Percentiles rank a stretch among this genome's conserved stretches.
phyloP scores from a whole-genome alignment of 1,284 basidiomycete genomes.

The Ceratobasidium papillatum region DNA sequence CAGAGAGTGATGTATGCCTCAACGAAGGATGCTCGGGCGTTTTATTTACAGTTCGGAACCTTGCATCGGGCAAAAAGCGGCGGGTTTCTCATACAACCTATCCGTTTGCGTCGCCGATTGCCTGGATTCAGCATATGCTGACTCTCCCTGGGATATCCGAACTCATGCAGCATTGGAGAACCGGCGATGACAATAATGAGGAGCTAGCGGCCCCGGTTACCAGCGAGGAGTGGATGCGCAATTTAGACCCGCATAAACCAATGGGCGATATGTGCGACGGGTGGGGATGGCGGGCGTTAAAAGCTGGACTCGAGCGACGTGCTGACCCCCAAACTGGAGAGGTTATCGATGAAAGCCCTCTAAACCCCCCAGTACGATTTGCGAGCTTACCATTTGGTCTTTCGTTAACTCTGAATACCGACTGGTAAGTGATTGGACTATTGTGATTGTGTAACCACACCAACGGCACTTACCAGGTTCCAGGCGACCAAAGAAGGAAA shows the following conservation, averaged over 20 bases:
- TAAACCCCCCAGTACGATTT: neutral
- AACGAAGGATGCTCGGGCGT: constrained; percentile 2
- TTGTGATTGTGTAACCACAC: neutral
- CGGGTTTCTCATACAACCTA: neutral
- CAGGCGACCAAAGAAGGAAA: constrained; percentile 17
- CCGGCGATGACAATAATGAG: neutral
- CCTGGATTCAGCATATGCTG: constrained; percentile 6
- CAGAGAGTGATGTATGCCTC: neutral
- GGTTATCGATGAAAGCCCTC: neutral
- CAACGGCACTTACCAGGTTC: neutral
- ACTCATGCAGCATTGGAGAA: constrained; percentile 16
- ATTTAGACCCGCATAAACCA: neutral
- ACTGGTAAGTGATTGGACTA: neutral
- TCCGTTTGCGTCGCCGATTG: constrained; percentile 6
- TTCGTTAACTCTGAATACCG: constrained; percentile 7
- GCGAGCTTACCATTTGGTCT: constrained; percentile 15
- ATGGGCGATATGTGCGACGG: neutral
- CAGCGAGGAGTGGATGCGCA: constrained; percentile 2
- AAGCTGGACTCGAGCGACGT: neutral
- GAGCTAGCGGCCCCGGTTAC: neutral
- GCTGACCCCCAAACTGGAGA: neutral
- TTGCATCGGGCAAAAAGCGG: neutral
- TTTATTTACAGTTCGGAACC: neutral
- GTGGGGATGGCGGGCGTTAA: constrained; percentile 7
- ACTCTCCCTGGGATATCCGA: constrained; percentile 7